A percentile compares a stretch with the other conserved stretches of the same genome.
Evolutionary conservation across 768 basidiomycete species (phyloP).

Genomic region (Pleurotus sapidus): DNA sequence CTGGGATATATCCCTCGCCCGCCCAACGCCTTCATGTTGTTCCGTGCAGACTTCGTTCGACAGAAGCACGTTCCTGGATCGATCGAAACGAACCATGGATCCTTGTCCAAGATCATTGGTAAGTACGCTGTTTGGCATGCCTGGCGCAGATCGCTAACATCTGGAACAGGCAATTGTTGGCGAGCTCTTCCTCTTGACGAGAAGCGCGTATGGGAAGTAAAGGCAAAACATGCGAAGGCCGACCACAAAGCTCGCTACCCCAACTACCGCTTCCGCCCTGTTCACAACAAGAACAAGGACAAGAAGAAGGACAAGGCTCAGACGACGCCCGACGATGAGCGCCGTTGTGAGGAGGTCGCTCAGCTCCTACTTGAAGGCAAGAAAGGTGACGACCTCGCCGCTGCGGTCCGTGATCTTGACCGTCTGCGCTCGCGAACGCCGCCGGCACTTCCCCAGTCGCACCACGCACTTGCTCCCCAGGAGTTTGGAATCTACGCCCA

Average conservation of each 20-base stretch:
- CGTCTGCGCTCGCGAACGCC: conserved; percentile 19
- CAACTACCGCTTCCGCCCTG: conserved; percentile 57
- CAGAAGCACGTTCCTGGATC: conserved; percentile 77
- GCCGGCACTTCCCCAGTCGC: conserved; percentile 11
- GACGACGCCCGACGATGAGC: conserved; percentile 52
- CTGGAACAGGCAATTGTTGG: conserved; percentile 71
- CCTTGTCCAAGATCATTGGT: conserved; percentile 72
- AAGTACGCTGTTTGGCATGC: conserved; percentile 25
- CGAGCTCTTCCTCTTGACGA: conserved; percentile 66
- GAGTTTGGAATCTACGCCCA: conserved; percentile 27
- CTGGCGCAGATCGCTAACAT: conserved; percentile 25
- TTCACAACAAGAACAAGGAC: conserved; percentile 50
- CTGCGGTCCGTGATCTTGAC: conserved; percentile 56
- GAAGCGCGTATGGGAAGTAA: conserved; percentile 69
- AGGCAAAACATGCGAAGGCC: conserved; percentile 71
- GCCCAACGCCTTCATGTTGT: conserved; percentile 85
- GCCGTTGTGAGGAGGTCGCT: conserved; percentile 67
- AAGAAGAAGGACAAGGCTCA: conserved; percentile 33
- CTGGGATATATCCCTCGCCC: conserved; percentile 75
- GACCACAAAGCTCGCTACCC: conserved; percentile 70
- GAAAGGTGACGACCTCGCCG: conserved; percentile 66
- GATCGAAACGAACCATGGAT: conserved; percentile 76
- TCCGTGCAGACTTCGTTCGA: conserved; percentile 78
- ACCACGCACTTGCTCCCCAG: conserved; percentile 13
- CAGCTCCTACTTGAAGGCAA: conserved; percentile 64